Evolutionary conservation across 2,329 filamentous ascomycete genomes (phyloP).

Genomic region (Fusarium sp.): DNA sequence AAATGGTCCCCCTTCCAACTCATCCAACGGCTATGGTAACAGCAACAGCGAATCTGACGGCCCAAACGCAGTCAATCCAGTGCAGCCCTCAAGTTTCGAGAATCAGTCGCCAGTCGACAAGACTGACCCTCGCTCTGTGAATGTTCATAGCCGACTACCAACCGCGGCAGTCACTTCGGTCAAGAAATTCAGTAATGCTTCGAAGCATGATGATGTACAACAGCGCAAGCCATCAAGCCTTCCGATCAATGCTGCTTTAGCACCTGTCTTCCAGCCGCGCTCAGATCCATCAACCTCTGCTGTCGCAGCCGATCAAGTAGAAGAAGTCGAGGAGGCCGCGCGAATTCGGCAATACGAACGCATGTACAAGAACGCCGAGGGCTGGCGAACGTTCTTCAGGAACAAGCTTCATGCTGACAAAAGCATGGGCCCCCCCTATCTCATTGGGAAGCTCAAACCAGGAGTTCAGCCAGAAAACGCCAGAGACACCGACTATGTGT

Average conservation of each 20-base stretch:
- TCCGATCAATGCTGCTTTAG: constrained; percentile 60
- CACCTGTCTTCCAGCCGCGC: constrained; percentile 62
- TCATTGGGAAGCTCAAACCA: constrained; percentile 64
- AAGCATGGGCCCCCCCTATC: constrained; percentile 58
- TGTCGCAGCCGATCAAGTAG: constrained; percentile 18
- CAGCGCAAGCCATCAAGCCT: constrained; percentile 53
- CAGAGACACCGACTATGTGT: constrained; percentile 62
- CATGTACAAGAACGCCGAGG: constrained; percentile 27
- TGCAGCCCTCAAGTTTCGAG: constrained; percentile 10
- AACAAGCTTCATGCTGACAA: constrained; percentile 31
- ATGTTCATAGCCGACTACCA: constrained; percentile 46
- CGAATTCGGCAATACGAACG: constrained; percentile 4
- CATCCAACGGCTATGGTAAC: constrained; percentile 8
- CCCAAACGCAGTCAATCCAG: not conserved
- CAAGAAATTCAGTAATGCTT: constrained; percentile 33
- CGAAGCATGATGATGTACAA: constrained; percentile 39
- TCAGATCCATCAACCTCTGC: constrained; percentile 36
- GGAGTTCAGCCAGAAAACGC: constrained; percentile 57
- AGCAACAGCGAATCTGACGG: constrained; percentile 15
- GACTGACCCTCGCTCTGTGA: constrained; percentile 29
- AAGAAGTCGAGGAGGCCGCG: constrained; percentile 19
- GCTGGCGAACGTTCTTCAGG: constrained; percentile 41
- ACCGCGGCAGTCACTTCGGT: constrained; percentile 33
- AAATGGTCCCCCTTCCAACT: constrained; percentile 27
- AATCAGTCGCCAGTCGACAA: constrained; percentile 20